Evolutionary conservation across 129 eudicot species (phyloP), one percentile per base, ranked within the genome.

Genomic region (Centella asiatica): DNA sequence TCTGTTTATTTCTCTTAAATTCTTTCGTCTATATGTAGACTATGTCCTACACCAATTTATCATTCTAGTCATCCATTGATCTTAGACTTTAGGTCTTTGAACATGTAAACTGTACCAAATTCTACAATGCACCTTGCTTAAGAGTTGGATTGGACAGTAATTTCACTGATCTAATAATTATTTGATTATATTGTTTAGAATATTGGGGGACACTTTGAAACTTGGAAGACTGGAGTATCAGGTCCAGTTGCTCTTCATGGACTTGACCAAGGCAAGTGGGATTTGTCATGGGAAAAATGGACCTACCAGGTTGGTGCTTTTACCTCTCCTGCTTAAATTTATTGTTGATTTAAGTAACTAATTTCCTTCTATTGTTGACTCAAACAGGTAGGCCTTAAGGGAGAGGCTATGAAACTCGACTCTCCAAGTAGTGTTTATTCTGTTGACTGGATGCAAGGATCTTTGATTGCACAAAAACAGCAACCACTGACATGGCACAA

Each of bases 401-500:
- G 99, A 59, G 99, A 93, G 65, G 73, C 87, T 62, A 85, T 81
- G 96, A 75, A 85, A 64, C 87, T 88, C 39, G 85, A 65, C 57
- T 81, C 89, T 54, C 82, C 84, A 54, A 83, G 65, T 62, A 74
- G 80, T 19, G 68, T 81, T 48, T 76, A 87, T 63, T 77, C 88
- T 24, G 96, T 87, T 28, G 99, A 83, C 56, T 88, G 99, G 99
- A 67, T 82, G 59, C 83, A 84, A 52, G 87, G 87, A 74, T 84
- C 88, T 3, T 44, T 87, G 27, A 76, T 83, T 56, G 80, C 88
- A 53, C 88, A 79, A 75, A 82, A 68, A 22, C 78, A 72, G 55
- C 95, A 88, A 64, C 96, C 99, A 14, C 62, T 93, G 40, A 87
- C 90, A 50, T 93, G 99, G 99, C 89, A 87, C 68, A 93, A 88